Base-by-base conservation (phyloP, 495 filamentous ascomycete genomes). In the Annulohypoxylon maeteangense region DNA sequence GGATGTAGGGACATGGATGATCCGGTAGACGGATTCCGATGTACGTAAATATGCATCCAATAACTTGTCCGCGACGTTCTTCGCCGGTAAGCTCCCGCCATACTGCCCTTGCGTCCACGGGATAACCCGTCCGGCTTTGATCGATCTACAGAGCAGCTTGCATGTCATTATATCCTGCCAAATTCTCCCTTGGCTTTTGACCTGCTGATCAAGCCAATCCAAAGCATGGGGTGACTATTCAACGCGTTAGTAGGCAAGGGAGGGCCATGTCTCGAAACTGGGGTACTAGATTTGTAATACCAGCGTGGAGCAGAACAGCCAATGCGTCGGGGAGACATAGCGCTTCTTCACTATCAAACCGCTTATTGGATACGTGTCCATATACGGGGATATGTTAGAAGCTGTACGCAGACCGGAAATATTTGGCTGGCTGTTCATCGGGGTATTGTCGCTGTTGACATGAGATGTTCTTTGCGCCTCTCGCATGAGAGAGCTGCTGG, bases 1-100 rank as follows among this genome's bases (percentile, higher is more conserved):
- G 56, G 90, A 88, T n/a, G 69, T 76, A 3, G 83, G 81, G 8
- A 81, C 75, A 54, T 81, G 81, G 10, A 87, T 63, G 11, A 91
- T 83, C 8, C 87, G 81, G 67, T 88, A 84, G 34, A 86, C 70
- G 11, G 79, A 79, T 47, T 87, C 86, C 29, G 85, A 81, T 0
- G 85, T 86, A 23, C 78, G 60, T 27, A 88, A 81, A 48, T 88
- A 88, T 14, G 75, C 78, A 38, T 82, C 76, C 7, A 86, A 74
- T 0, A 88, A 77, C 10, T 75, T 75, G 50, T 82, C 78, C 4
- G 84, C 81, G 11, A 86, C 59, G 1, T 70, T 68, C 61, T 82
- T 68, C 18, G 36, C 27, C 8, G 57, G 87, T 65, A 79, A 56
- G 5, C 70, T 18, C 7, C 36, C 74, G 11, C 78, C 79, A 23